Base-by-base conservation (phyloP, 176 grass and related monocot genomes). In the Microstegium vimineum region DNA sequence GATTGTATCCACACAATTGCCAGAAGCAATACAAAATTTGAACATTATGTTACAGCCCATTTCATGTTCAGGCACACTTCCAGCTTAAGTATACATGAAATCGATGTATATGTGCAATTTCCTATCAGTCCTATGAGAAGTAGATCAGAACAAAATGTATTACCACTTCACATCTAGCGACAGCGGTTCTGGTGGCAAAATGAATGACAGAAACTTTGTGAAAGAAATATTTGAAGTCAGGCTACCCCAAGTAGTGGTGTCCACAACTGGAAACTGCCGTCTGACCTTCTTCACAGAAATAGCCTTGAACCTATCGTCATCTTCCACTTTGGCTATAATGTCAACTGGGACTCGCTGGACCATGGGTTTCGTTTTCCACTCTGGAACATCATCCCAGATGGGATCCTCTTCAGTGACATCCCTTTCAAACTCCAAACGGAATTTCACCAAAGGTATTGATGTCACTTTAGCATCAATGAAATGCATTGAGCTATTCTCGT, bases 161-260 rank as follows among this genome's bases (percentile, higher is more conserved):
- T 89, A 98, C 92, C 95, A 98, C 69, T 95, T 90, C 13, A 91
- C 93, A 74, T 98, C 95, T 69, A 98, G 74, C 6, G 87, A 83
- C 45, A 98, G 69, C 4, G 90, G 88, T 69, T 98, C 93, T 64
- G 92, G 95, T 63, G 90, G 95, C 38, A 93, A 86, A 40, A 93
- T 80, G 27, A 98, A 78, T 2, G 84, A 84, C 41, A 81, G 62
- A 69, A 95, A 98, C 73, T 90, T 84, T 13, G 95, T 93, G 70
- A 95, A 98, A 33, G 95, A 98, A 76, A 95, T 34, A 69, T 98
- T 98, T 65, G 89, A 93, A 65, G 86, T 89, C 56, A 98, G 41
- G 74, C 86, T 93, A 84, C 95, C 88, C 90, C 90, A 93, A 42
- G 92, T 84, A 74, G 77, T 83, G 65, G 95, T 89, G 36, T 95